Percentiles rank a stretch among this genome's conserved stretches.
Conservation (phyloP, 1,284 basidiomycete species). For the Porodaedalea pini region DNA sequence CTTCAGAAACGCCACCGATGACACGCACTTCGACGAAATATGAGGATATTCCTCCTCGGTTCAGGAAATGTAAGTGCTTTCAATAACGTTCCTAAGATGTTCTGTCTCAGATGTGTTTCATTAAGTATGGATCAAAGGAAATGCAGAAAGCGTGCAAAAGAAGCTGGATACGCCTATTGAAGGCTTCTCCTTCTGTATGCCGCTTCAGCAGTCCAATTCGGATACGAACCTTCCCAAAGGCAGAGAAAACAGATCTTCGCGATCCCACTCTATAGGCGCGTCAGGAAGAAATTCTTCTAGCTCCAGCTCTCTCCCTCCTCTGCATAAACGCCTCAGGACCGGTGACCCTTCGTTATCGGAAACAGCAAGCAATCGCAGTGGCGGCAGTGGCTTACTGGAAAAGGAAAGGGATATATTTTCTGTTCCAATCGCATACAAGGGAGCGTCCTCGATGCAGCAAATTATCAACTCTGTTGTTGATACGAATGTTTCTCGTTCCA, state of each 20-base stretch:
- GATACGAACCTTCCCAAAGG: background rate
- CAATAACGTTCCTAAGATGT: background rate
- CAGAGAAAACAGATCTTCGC: slow-evolving; percentile 2
- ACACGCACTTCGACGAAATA: slow-evolving; percentile 14
- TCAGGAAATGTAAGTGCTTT: slow-evolving; percentile 12
- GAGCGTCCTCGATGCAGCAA: slow-evolving; percentile 8
- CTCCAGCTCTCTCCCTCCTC: background rate
- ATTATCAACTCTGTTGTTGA: slow-evolving; percentile 15
- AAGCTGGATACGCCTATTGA: slow-evolving; percentile 10
- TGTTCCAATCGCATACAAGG: slow-evolving; percentile 8
- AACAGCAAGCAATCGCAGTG: background rate
- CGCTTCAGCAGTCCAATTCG: slow-evolving; percentile 1
- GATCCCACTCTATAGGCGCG: background rate
- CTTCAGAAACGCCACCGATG: slow-evolving; percentile 15
- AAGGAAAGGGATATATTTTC: background rate
- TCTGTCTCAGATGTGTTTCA: background rate
- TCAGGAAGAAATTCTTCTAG: background rate
- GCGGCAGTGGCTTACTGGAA: background rate
- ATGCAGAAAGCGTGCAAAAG: slow-evolving; percentile 9
- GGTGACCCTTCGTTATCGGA: background rate
- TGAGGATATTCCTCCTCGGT: slow-evolving; percentile 16
- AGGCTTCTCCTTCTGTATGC: slow-evolving; percentile 2
- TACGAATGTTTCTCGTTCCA: slow-evolving; percentile 9
- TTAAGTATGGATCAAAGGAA: slow-evolving; percentile 13
- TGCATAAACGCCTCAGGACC: background rate